Percentiles rank a stretch among this genome's conserved stretches.
These are phyloP conservation scores for Fusarium papillatum DNA, from an alignment of 2,329 filamentous ascomycete genomes.

Conservation along the genomic window DNA sequence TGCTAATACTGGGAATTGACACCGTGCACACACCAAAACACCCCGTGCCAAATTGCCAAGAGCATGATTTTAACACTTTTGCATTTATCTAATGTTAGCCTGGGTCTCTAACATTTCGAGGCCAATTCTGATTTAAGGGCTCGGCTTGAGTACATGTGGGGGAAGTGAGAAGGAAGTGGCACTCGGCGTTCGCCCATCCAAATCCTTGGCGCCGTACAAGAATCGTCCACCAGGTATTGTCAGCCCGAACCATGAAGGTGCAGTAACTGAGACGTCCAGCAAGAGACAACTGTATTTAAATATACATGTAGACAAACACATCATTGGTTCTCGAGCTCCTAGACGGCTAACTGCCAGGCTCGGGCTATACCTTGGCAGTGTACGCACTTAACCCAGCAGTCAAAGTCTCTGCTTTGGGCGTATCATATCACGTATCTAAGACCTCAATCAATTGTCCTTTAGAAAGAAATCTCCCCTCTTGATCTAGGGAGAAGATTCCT, in stretches of 20 bases:
- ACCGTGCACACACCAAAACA: not conserved
- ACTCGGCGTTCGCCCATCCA: not conserved
- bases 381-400: fast-evolving
- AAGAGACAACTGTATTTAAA: not conserved
- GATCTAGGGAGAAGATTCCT: too few relatives aligned
- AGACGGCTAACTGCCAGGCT: not conserved
- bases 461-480: too few relatives aligned
- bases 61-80: not conserved
- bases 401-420: not conserved
- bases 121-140: not conserved
- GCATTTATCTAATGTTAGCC: not conserved
- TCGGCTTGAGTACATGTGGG: not conserved
- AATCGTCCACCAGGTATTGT: not conserved
- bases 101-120: not conserved
- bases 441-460: not conserved
- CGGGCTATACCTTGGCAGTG: not conserved
- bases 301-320: not conserved
- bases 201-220: not conserved
- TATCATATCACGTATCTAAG: not conserved
- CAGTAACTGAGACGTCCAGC: not conserved
- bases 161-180: not conserved
- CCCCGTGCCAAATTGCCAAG: not conserved
- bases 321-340: not conserved
- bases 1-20: not conserved
- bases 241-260: not conserved